phyloP scores from a whole-genome alignment of 192 early-diverging fungal genomes.

The Funneliformis geosporum region DNA sequence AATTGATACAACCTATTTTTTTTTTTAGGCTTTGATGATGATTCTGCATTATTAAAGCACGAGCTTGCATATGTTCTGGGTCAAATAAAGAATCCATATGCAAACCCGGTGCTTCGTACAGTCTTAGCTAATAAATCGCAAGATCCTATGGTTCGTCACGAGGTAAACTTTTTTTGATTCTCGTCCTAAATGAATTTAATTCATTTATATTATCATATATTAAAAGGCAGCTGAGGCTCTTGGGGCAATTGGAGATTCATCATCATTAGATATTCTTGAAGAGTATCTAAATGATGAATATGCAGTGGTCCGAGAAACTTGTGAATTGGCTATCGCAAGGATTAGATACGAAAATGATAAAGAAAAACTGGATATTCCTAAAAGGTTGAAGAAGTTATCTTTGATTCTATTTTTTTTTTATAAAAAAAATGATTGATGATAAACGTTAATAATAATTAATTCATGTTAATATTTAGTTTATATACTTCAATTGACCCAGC shows the following conservation, averaged over 20 bases:
- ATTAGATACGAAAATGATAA: constrained; percentile 77
- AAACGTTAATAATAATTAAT: constrained; percentile 3
- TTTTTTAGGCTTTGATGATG: constrained; percentile 64
- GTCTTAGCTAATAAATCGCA: constrained; percentile 71
- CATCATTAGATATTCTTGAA: constrained; percentile 70
- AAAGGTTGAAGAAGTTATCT: constrained; percentile 37
- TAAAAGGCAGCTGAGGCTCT: constrained; percentile 88
- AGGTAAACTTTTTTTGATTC: constrained; percentile 46
- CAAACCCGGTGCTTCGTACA: constrained; percentile 65
- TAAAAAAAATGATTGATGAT: background rate
- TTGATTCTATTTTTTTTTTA: background rate
- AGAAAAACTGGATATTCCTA: constrained; percentile 44
- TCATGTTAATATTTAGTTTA: constrained; percentile 31
- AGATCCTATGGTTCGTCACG: constrained; percentile 96
- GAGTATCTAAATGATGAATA: constrained; percentile 71
- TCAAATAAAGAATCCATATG: constrained; percentile 85
- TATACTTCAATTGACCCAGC: constrained; percentile 93
- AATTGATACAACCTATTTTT: background rate
- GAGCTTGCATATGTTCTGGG: constrained; percentile 96
- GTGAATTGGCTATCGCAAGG: constrained; percentile 83
- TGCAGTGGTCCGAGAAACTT: constrained; percentile 82
- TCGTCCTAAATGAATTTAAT: background rate
- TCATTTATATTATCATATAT: background rate
- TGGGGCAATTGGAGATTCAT: constrained; percentile 82
- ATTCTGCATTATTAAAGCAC: constrained; percentile 90